A percentile compares a stretch with the other conserved stretches of the same genome.
These are phyloP conservation scores for Termitomyces sp. DNA, from an alignment of 768 basidiomycete genomes.

Conservation along the genomic window DNA sequence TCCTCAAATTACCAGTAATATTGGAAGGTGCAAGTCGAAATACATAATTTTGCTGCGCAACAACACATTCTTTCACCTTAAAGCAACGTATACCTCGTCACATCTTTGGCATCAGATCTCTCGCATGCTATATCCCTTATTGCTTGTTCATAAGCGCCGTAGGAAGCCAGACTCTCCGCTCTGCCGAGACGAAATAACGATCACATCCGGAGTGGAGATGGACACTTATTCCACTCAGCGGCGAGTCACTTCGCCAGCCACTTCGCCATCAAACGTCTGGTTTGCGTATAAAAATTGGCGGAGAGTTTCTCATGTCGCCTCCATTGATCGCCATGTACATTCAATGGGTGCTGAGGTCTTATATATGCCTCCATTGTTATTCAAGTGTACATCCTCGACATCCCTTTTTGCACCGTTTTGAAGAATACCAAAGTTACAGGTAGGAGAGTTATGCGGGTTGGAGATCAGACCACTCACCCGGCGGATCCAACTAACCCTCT, in stretches of 20 bases:
- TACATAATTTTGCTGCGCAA: no score
- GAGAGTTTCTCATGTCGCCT: constrained; percentile 26
- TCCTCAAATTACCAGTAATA: constrained; percentile 1
- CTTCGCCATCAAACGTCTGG: constrained; percentile 33
- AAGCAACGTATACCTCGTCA: neutral
- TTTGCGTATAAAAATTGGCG: constrained; percentile 31
- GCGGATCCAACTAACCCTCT: no score
- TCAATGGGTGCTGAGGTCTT: constrained; percentile 38
- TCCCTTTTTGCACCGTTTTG: constrained; percentile 37
- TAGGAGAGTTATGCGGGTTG: constrained; percentile 29
- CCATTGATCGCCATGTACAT: constrained; percentile 35
- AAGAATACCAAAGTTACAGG: constrained; percentile 35
- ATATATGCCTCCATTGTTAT: constrained; percentile 8
- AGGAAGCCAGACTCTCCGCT: constrained; percentile 13
- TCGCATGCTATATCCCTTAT: neutral
- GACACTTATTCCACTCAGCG: constrained; percentile 9
- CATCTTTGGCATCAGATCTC: neutral
- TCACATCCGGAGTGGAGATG: constrained; percentile 24
- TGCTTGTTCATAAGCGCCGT: constrained; percentile 3
- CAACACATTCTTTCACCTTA: neutral
- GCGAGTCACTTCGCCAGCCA: constrained; percentile 19
- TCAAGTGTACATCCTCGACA: constrained; percentile 40
- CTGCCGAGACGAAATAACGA: constrained; percentile 4
- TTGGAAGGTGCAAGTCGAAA: no score
- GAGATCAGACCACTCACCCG: constrained; percentile 22